Evolutionary conservation across 192 early-diverging fungal species (phyloP).

Genomic region (Rhizophagus sp.): DNA sequence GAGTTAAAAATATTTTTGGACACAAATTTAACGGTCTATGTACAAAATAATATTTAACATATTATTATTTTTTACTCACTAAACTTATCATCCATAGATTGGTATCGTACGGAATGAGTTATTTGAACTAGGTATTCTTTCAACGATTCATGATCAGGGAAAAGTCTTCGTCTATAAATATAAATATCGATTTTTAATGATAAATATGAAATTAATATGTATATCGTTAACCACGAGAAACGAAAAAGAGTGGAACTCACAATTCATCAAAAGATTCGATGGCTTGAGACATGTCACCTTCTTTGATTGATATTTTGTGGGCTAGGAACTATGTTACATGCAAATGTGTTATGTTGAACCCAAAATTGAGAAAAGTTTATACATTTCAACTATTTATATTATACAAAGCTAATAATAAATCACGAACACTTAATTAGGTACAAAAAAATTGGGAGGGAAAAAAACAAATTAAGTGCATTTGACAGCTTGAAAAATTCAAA

Average conservation of each 20-base stretch:
- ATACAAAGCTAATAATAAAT: neutral
- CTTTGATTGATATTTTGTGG: constrained; percentile 19
- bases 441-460: too few species aligned
- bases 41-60: neutral
- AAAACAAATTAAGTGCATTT: neutral
- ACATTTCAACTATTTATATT: neutral
- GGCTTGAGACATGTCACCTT: constrained; percentile 24
- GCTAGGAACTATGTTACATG: constrained; percentile 4
- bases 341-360: neutral
- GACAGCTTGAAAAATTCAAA: neutral
- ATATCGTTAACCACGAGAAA: neutral
- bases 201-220: neutral
- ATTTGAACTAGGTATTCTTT: constrained; percentile 29
- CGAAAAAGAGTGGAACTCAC: constrained; percentile 10
- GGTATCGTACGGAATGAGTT: constrained; percentile 10
- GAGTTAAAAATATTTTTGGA: neutral
- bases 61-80: constrained; percentile 13
- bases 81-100: constrained; percentile 22
- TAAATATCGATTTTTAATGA: neutral
- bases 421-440: neutral
- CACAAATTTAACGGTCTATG: neutral
- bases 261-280: neutral
- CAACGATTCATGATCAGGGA: constrained; percentile 18
- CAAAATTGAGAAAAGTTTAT: neutral
- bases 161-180: constrained; percentile 4